Conservation (phyloP, 768 basidiomycete species). For the Boletus eberwhitei region DNA sequence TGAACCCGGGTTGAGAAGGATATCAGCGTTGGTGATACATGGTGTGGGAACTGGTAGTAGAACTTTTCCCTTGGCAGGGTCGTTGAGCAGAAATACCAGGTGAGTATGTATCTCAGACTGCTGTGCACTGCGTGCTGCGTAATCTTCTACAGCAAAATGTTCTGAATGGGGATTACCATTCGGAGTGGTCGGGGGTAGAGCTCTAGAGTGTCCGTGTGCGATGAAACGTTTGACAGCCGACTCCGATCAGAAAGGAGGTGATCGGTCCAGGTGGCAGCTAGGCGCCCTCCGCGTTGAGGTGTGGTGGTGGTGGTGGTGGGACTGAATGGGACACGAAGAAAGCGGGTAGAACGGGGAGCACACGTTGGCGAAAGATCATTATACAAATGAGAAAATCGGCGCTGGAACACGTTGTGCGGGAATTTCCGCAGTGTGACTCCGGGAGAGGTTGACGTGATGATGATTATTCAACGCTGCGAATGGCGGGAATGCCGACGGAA, state of each 20-base stretch:
- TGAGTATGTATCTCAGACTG: not conserved
- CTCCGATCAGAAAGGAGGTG: slow-evolving; percentile 25
- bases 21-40: too few species aligned
- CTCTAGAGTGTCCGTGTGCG: not conserved
- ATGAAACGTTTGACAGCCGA: slow-evolving; percentile 12
- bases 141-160: not conserved
- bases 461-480: slow-evolving; percentile 3
- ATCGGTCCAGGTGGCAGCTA: slow-evolving; percentile 29
- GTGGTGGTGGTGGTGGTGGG: not conserved
- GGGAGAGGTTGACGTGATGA: slow-evolving; percentile 14
- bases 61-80: not conserved
- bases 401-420: not conserved
- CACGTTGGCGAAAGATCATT: not conserved
- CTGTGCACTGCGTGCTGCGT: not conserved
- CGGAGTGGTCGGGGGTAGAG: not conserved
- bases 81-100: not conserved
- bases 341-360: not conserved
- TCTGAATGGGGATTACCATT: not conserved
- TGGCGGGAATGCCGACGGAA: slow-evolving; percentile 18
- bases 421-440: slow-evolving; percentile 18
- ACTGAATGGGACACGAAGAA: not conserved
- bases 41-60: not conserved
- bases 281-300: slow-evolving; percentile 16
- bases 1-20: slow-evolving; percentile 15
- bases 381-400: not conserved